A percentile compares a stretch with the other conserved stretches of the same genome.
phyloP scores from a whole-genome alignment of 2,329 filamentous ascomycete species.

The Microsporum canis region DNA sequence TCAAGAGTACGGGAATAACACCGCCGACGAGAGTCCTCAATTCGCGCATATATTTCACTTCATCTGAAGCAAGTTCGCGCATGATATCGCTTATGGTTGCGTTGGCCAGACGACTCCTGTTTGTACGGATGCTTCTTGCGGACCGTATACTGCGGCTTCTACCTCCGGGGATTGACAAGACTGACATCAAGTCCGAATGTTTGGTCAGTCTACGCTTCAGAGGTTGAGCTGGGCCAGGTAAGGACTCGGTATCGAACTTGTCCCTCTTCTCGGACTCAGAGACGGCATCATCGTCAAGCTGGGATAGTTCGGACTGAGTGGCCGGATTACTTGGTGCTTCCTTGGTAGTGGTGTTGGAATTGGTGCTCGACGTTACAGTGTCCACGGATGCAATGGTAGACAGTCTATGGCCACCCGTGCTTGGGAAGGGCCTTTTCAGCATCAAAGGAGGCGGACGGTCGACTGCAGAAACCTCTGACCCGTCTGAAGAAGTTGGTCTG shows the following conservation, averaged over 20 bases:
- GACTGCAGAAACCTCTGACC: constrained; percentile 28
- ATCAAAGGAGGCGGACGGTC: constrained; percentile 32
- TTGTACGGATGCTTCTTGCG: constrained; percentile 64
- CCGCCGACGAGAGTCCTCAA: constrained; percentile 88
- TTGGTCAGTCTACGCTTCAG: constrained; percentile 72
- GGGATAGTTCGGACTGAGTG: constrained; percentile 5
- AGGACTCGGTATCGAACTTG: constrained; percentile 34
- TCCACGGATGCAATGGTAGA: constrained; percentile 51
- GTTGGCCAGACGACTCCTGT: constrained; percentile 53
- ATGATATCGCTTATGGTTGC: constrained; percentile 67
- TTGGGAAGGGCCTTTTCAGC: constrained; percentile 39
- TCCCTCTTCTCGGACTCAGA: constrained; percentile 34
- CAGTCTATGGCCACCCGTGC: constrained; percentile 42
- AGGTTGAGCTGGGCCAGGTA: constrained; percentile 40
- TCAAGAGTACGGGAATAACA: constrained; percentile 83
- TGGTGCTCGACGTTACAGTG: constrained; percentile 31
- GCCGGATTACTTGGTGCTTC: neutral
- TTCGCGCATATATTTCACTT: constrained; percentile 78
- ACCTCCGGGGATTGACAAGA: constrained; percentile 54
- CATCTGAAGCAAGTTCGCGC: constrained; percentile 68
- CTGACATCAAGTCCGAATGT: constrained; percentile 87
- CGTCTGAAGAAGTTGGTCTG: constrained; percentile 24
- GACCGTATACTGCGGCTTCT: constrained; percentile 61
- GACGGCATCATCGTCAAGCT: constrained; percentile 13
- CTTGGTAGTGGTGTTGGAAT: neutral